Evolutionary conservation across 2,329 filamentous ascomycete genomes (phyloP).

Genomic region (Phaeophleospora eucalypticola): DNA sequence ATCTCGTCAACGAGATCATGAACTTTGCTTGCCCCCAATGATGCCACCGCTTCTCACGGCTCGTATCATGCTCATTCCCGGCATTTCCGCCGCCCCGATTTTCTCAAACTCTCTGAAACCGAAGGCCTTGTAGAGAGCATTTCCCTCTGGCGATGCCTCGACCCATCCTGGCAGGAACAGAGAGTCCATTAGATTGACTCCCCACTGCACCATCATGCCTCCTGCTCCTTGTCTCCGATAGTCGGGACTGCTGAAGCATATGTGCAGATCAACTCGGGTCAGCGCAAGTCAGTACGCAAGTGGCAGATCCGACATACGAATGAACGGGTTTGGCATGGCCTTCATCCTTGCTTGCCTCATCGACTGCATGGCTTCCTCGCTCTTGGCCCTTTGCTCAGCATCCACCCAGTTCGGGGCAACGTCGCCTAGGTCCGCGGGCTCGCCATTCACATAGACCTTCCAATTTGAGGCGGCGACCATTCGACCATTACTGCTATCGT

Average conservation of each 20-base stretch:
- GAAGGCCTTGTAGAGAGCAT: slow-evolving; percentile 24
- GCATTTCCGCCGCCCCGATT: background rate
- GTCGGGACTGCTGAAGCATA: slow-evolving; percentile 34
- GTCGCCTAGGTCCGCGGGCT: slow-evolving; percentile 15
- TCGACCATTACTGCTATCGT: slow-evolving; percentile 23
- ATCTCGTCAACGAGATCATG: no score
- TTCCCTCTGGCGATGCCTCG: slow-evolving; percentile 25
- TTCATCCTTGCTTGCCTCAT: slow-evolving; percentile 11
- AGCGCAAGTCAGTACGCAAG: no score
- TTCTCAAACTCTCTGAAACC: slow-evolving; percentile 22
- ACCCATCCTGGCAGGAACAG: slow-evolving; percentile 31
- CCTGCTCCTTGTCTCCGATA: slow-evolving; percentile 37
- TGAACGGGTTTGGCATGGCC: background rate
- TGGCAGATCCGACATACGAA: background rate
- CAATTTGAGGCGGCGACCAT: slow-evolving; percentile 32
- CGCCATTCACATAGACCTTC: slow-evolving; percentile 24
- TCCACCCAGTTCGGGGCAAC: slow-evolving; percentile 12
- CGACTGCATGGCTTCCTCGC: slow-evolving; percentile 1
- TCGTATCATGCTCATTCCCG: background rate
- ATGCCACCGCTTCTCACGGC: background rate
- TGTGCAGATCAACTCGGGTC: slow-evolving; percentile 37
- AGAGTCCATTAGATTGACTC: slow-evolving; percentile 32
- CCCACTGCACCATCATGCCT: slow-evolving; percentile 37
- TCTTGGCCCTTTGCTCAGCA: slow-evolving; percentile 8
- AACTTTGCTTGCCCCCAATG: background rate